Evolutionary conservation across 2,329 filamentous ascomycete species (phyloP).

Genomic region (Talaromyces sp.): DNA sequence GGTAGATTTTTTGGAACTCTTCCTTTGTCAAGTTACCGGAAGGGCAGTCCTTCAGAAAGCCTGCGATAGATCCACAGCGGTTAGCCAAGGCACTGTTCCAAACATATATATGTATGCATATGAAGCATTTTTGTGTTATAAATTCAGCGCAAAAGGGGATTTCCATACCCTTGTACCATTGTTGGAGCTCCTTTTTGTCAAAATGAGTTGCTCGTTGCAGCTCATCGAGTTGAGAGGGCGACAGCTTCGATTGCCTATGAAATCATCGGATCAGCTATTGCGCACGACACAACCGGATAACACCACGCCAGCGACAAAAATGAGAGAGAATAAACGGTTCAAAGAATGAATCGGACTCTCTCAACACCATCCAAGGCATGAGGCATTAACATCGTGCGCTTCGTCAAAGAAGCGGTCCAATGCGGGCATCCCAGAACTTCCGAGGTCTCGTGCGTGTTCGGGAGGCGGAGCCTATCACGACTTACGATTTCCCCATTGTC

Average conservation of each 20-base stretch:
- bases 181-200: constrained; percentile 98
- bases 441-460: background rate
- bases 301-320: background rate
- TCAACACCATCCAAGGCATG: too few species aligned
- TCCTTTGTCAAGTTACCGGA: constrained; percentile 96
- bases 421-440: constrained; percentile 1
- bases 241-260: constrained; percentile 98
- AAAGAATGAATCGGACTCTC: too few species aligned
- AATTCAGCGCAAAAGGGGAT: too few species aligned
- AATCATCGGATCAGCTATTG: too few species aligned
- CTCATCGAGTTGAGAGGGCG: constrained; percentile 91
- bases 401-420: too few species aligned
- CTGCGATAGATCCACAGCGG: constrained; percentile 52
- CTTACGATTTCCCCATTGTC: constrained; percentile 44
- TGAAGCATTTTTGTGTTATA: too few species aligned
- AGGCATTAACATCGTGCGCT: too few species aligned
- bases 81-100: constrained; percentile 22
- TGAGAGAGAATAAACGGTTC: too few species aligned
- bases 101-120: too few species aligned
- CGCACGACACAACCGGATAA: background rate
- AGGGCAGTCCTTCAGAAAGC: constrained; percentile 97
- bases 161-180: constrained; percentile 96
- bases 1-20: constrained; percentile 99
- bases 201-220: constrained; percentile 97
- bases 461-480: constrained; percentile 8